Evolutionary conservation across 805 yeast genomes (phyloP).

Genomic region (Helenozyma rhizophorensis): DNA sequence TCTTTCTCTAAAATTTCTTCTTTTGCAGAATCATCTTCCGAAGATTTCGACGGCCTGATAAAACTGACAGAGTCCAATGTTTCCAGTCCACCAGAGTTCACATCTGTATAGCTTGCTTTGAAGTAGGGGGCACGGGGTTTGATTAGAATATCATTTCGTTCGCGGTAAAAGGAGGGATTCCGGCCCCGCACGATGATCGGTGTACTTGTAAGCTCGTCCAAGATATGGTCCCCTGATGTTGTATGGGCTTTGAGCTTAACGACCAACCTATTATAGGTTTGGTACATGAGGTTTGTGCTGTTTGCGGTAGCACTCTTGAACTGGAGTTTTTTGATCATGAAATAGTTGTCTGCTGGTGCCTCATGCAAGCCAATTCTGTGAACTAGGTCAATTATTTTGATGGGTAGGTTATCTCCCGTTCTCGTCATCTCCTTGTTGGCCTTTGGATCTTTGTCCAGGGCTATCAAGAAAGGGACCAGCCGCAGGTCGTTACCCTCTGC

Average conservation of each 20-base stretch:
- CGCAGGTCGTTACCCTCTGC: slow-evolving; percentile 27
- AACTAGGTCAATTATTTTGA: slow-evolving; percentile 6
- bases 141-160: slow-evolving; percentile 47
- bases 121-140: slow-evolving; percentile 15
- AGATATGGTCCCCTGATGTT: slow-evolving; percentile 4
- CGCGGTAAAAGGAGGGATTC: slow-evolving; percentile 57
- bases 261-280: slow-evolving; percentile 37
- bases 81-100: too few species aligned
- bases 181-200: slow-evolving; percentile 59
- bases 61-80: too few species aligned
- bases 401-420: slow-evolving; percentile 4
- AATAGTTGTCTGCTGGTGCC: slow-evolving; percentile 21
- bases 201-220: slow-evolving; percentile 8
- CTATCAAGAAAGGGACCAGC: slow-evolving; percentile 13
- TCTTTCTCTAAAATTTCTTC: slow-evolving; percentile 1
- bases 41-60: background rate
- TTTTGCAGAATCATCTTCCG: background rate
- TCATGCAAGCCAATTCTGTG: slow-evolving; percentile 7
- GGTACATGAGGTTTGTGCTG: slow-evolving; percentile 43
- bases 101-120: slow-evolving; percentile 5
- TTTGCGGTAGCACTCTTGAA: slow-evolving; percentile 52
- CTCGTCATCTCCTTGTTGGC: slow-evolving; percentile 8
- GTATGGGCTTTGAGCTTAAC: slow-evolving; percentile 10
- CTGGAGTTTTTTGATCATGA: slow-evolving; percentile 38
- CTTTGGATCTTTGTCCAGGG: slow-evolving; percentile 15